phyloP scores from a whole-genome alignment of 2,329 filamentous ascomycete genomes.

The Pestalotiopsis sp. region DNA sequence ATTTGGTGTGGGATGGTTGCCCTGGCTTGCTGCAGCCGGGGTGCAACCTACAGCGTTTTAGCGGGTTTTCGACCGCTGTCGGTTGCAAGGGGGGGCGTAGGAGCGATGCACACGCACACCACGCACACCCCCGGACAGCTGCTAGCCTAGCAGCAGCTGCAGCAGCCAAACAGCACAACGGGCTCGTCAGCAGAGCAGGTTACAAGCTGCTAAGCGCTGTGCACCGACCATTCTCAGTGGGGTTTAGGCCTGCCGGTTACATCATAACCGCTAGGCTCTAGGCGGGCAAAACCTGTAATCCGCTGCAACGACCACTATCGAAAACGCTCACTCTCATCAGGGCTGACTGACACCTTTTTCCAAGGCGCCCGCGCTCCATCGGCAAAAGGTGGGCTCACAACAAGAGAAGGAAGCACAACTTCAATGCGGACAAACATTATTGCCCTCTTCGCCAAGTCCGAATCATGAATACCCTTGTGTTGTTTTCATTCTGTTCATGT shows the following conservation, averaged over 20 bases:
- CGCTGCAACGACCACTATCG: neutral
- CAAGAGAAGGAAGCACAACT: neutral
- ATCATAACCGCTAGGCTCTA: constrained; percentile 8
- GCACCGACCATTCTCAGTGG: neutral
- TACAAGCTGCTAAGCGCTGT: constrained; percentile 11
- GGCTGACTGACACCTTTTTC: constrained; percentile 1
- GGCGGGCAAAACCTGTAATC: constrained; percentile 13
- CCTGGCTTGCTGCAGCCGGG: constrained; percentile 6
- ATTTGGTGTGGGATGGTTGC: constrained; percentile 16
- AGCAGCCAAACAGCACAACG: constrained; percentile 23
- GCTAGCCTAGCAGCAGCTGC: too few relatives aligned
- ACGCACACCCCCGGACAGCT: constrained; percentile 20
- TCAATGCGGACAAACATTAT: neutral
- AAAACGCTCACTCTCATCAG: neutral
- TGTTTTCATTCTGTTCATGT: neutral
- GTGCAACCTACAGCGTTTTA: constrained; percentile 11
- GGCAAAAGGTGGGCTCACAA: neutral
- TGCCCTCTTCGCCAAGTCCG: neutral
- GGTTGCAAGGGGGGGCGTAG: constrained; percentile 2
- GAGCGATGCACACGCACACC: neutral
- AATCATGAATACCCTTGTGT: neutral
- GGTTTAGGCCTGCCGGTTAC: constrained; percentile 11
- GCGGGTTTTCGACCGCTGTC: constrained; percentile 17
- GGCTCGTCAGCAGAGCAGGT: constrained; percentile 2
- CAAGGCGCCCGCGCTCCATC: neutral